Percentiles rank a stretch among this genome's conserved stretches.
Conservation (phyloP, 805 yeast genomes). For the Candida hispaniensis region DNA sequence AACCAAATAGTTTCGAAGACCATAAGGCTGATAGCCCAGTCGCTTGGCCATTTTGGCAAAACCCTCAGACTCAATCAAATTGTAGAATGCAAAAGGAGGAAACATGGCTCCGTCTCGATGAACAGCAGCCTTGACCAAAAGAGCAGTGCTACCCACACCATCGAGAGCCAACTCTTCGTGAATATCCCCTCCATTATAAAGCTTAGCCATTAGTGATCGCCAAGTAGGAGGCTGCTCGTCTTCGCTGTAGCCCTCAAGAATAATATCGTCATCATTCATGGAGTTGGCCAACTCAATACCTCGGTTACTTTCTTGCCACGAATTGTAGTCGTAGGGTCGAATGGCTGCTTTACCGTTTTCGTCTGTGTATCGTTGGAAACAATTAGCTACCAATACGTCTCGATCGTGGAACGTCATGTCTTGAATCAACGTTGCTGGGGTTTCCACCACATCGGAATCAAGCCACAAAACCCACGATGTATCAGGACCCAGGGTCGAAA, state of each 20-base stretch:
- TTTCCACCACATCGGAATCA: slow-evolving; percentile 88
- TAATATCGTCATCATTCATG: slow-evolving; percentile 78
- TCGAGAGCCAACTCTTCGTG: slow-evolving; percentile 73
- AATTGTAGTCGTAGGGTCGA: slow-evolving; percentile 90
- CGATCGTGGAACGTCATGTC: slow-evolving; percentile 78
- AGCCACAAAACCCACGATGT: slow-evolving; percentile 96
- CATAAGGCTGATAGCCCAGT: slow-evolving; percentile 80
- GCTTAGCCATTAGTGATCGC: slow-evolving; percentile 88
- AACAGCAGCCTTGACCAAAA: slow-evolving; percentile 91
- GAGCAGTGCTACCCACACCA: slow-evolving; percentile 98
- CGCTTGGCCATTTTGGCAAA: slow-evolving; percentile 94
- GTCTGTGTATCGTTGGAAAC: slow-evolving; percentile 72
- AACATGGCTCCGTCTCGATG: slow-evolving; percentile 99
- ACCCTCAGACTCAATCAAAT: slow-evolving; percentile 94
- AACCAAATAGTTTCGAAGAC: slow-evolving; percentile 89
- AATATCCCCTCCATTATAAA: slow-evolving; percentile 60
- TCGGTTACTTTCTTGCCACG: slow-evolving; percentile 68
- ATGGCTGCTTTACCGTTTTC: slow-evolving; percentile 45
- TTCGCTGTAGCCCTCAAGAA: slow-evolving; percentile 90
- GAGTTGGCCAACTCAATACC: slow-evolving; percentile 64
- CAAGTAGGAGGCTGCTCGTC: slow-evolving; percentile 92
- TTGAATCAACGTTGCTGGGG: slow-evolving; percentile 73
- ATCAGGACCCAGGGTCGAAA: slow-evolving; percentile 78
- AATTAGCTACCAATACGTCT: slow-evolving; percentile 85
- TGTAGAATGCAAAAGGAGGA: slow-evolving; percentile 96